Percentiles rank a stretch among this genome's conserved stretches.
phyloP scores from a whole-genome alignment of 257 asterid species.

The Anisodus tanguticus region DNA sequence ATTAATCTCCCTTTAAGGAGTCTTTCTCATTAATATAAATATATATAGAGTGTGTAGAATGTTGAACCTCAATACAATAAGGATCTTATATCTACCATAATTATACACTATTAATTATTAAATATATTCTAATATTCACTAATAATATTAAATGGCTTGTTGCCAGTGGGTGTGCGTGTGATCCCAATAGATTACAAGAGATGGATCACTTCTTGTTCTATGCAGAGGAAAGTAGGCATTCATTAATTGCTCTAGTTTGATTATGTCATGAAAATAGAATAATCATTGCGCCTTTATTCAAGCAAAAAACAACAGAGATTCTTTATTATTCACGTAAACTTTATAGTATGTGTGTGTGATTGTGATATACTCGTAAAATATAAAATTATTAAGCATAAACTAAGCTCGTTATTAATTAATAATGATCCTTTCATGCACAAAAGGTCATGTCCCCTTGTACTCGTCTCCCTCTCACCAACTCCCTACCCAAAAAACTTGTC shows the following conservation, averaged over 20 bases:
- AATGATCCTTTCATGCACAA: neutral
- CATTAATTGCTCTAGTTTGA: neutral
- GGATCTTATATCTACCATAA: no score
- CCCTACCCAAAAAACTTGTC: neutral
- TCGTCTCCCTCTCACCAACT: neutral
- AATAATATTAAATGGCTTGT: neutral
- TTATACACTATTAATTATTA: no score
- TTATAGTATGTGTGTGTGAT: neutral
- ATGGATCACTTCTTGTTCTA: neutral
- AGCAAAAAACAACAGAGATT: neutral
- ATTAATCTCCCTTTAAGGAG: no score
- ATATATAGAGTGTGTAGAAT: no score
- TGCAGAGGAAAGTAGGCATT: neutral
- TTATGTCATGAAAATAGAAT: constrained; percentile 5
- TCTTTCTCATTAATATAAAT: no score
- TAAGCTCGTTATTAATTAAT: neutral
- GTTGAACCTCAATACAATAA: no score
- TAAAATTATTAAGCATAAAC: neutral
- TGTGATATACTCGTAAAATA: neutral
- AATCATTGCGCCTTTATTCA: neutral
- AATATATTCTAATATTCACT: no score
- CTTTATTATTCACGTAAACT: constrained; percentile 22
- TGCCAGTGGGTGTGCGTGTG: neutral
- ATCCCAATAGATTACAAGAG: neutral
- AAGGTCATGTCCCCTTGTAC: neutral